Conservation (phyloP, 352 stramenopile species). For the Phytophthora citricola region DNA sequence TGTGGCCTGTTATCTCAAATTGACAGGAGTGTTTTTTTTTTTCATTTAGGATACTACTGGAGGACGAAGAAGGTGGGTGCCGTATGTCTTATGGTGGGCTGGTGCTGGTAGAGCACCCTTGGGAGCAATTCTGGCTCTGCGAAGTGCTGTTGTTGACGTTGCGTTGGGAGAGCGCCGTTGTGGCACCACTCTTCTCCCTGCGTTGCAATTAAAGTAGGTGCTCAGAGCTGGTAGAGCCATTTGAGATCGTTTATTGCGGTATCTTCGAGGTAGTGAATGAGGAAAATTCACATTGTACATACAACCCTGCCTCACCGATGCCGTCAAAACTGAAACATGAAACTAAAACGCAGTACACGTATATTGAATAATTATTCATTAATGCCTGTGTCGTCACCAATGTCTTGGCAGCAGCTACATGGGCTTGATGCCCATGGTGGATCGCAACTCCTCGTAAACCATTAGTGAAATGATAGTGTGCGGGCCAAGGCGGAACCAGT, state of each 20-base stretch:
- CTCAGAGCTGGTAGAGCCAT: neutral
- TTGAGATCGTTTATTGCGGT: neutral
- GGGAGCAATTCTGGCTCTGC: conserved; percentile 57
- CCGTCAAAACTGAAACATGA: neutral
- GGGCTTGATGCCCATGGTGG: conserved; percentile 54
- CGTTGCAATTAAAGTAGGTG: conserved; percentile 33
- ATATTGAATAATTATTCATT: conserved; percentile 3
- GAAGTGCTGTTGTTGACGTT: conserved; percentile 56
- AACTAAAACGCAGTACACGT: neutral
- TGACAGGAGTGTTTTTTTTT: conserved; percentile 9
- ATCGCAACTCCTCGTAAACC: conserved; percentile 74
- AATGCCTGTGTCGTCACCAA: neutral
- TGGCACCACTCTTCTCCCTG: conserved; percentile 55
- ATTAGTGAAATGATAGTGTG: conserved; percentile 85
- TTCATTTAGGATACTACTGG: conserved; percentile 42
- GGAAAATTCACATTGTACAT: neutral
- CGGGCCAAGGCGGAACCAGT: conserved; percentile 75
- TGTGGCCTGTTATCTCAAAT: neutral
- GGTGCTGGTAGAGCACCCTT: conserved; percentile 42
- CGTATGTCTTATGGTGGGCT: conserved; percentile 46
- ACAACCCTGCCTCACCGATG: neutral
- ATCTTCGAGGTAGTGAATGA: neutral
- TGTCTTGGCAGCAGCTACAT: conserved; percentile 40
- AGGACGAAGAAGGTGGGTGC: conserved; percentile 46
- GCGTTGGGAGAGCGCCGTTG: conserved; percentile 49